Base-by-base conservation (phyloP, 1,139 yeast genomes). In the Casaregolazyma lundiana region DNA sequence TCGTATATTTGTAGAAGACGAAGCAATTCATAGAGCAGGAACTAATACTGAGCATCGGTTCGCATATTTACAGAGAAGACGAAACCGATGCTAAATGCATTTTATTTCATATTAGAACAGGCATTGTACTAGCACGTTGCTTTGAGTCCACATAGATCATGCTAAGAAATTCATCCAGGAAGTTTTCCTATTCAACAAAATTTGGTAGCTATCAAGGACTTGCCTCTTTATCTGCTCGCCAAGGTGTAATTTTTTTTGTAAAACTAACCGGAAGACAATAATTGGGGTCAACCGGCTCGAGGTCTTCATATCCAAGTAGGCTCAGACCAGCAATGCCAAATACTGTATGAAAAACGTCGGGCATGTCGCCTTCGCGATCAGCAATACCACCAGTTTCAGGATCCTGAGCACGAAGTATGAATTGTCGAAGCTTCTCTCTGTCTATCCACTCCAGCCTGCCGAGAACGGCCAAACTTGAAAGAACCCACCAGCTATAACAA, bases 401-500 rank as follows among this genome's bases (percentile, higher is more conserved):
- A 63, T 92, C 97, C 62, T 92, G 98, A 43, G 95, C 83, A 1
- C 67, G 63, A 26, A 90, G 65, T 13, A 94, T 89, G 59, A 88
- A 92, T 1, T 64, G 61, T 46, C 77, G 74, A 46, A 92, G 68
- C 57, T 75, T 78, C 2, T 66, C 72, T 37, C 72, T 72, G 58
- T 88, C 83, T 16, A 94, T 84, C 90, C 96, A 89, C 51, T 84
- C 77, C 20, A 80, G 64, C 52, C 76, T 78, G 0, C 70, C 77
- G 20, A 92, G 69, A 45, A 90, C 83, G 0, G 86, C 77, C 44
- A 92, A 68, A 1, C 92, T 77, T 0, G 96, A 84, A 37, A 90
- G 66, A 5, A 89, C 96, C 98, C 98, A 92, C 97, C 97, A 94
- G 60, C 94, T 82, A 63, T 92, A 92, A 63, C 99, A 92, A 13